phyloP scores from a whole-genome alignment of 306 rosid genomes.

The Rubus parviflorus region DNA sequence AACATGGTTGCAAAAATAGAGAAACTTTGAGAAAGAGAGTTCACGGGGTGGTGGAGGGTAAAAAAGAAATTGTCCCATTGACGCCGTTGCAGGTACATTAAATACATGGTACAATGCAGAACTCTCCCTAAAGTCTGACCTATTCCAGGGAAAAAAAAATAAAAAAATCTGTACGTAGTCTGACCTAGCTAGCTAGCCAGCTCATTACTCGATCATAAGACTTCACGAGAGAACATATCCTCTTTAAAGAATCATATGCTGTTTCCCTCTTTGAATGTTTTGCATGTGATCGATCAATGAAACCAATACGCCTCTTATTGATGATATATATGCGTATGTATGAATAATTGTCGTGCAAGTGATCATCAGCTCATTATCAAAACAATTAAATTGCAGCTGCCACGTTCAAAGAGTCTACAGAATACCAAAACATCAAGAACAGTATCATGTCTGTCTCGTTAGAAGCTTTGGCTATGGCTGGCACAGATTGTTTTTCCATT shows the following conservation, averaged over 20 bases:
- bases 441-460: not conserved
- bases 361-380: no score
- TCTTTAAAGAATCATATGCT: not conserved
- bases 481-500: not conserved
- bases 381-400: not conserved
- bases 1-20: no score
- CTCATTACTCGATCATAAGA: not conserved
- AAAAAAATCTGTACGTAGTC: no score
- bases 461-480: constrained; percentile 2
- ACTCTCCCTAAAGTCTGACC: no score
- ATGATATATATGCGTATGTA: not conserved
- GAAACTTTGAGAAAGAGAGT: no score
- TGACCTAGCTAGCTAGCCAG: not conserved
- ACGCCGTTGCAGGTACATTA: no score
- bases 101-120: no score
- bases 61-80: no score
- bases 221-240: not conserved
- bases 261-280: not conserved
- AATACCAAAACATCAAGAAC: not conserved
- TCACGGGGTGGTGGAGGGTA: no score
- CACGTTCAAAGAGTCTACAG: not conserved
- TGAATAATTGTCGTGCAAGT: not conserved
- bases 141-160: no score
- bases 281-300: no score
- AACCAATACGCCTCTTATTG: not conserved